Percentiles rank a stretch among this genome's conserved stretches.
These are phyloP conservation scores for Saccharomycopsis fermentans DNA, from an alignment of 805 yeast genomes.

Conservation along the genomic window DNA sequence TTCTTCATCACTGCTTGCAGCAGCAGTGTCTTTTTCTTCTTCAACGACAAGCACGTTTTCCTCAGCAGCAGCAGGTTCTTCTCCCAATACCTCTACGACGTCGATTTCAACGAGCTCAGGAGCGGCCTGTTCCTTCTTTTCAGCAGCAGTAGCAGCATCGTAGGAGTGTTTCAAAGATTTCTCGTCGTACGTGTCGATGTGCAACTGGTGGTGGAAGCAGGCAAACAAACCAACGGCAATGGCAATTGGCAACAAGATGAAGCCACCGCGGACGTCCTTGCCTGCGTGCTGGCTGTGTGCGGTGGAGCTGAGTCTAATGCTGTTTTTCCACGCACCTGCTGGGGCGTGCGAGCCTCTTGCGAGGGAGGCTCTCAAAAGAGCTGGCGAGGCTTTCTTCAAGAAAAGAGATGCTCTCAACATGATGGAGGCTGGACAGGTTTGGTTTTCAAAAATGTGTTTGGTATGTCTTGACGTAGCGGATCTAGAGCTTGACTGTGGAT, in stretches of 20 bases:
- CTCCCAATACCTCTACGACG: constrained; percentile 25
- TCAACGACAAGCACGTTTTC: constrained; percentile 48
- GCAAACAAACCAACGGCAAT: constrained; percentile 3
- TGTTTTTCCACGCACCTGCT: background rate
- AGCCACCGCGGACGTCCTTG: background rate
- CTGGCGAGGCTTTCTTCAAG: background rate
- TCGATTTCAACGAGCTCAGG: background rate
- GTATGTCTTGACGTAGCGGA: background rate
- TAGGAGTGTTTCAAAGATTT: background rate
- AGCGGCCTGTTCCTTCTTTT: background rate
- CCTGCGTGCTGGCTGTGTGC: background rate
- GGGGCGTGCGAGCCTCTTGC: background rate
- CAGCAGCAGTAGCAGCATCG: constrained; percentile 2
- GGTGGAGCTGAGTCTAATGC: background rate
- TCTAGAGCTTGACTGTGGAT: background rate
- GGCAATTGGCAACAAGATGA: constrained; percentile 8
- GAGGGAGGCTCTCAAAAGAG: background rate
- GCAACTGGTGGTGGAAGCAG: constrained; percentile 6
- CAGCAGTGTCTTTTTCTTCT: constrained; percentile 40
- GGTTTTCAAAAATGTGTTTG: background rate
- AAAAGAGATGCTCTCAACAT: background rate
- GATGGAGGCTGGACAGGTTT: background rate
- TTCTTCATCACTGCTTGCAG: background rate
- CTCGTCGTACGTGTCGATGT: background rate
- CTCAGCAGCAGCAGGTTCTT: constrained; percentile 26